These are phyloP conservation scores for Penicillium sp. DNA, from an alignment of 2,329 filamentous ascomycete species.

Conservation along the genomic window DNA sequence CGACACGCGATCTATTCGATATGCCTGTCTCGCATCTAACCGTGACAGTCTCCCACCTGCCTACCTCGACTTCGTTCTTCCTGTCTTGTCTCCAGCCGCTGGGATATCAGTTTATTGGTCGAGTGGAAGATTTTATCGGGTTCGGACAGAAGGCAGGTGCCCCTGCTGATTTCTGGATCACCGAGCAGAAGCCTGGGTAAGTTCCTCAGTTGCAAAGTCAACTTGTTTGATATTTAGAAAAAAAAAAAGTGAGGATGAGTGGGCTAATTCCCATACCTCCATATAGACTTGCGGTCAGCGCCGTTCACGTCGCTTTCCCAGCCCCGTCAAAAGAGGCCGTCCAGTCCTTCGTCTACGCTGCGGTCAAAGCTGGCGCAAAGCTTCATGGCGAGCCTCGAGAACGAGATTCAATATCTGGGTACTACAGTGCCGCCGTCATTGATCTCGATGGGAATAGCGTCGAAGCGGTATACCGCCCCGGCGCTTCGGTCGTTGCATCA, in stretches of 20 bases:
- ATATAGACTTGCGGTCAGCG: constrained; percentile 50
- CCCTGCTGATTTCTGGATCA: constrained; percentile 62
- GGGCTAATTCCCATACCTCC: constrained; percentile 18
- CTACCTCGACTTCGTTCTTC: constrained; percentile 80
- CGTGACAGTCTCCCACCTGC: constrained; percentile 71
- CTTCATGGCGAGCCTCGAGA: constrained; percentile 57
- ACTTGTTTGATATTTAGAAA: constrained; percentile 18
- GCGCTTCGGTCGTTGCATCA: constrained; percentile 25
- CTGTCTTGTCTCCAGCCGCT: constrained; percentile 74
- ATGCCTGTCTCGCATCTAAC: constrained; percentile 65
- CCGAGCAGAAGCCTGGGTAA: constrained; percentile 59
- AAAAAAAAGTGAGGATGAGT: background rate
- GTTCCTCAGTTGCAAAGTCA: too few relatives aligned
- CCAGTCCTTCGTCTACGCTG: constrained; percentile 68
- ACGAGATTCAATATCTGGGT: constrained; percentile 53
- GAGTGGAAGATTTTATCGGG: constrained; percentile 60
- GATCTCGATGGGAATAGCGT: constrained; percentile 84
- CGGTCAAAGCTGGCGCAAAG: constrained; percentile 62
- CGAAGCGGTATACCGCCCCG: constrained; percentile 65
- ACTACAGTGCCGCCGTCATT: constrained; percentile 63
- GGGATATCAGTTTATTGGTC: constrained; percentile 68
- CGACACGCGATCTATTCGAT: constrained; percentile 12
- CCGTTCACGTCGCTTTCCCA: constrained; percentile 65
- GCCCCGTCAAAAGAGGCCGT: constrained; percentile 66
- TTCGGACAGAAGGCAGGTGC: constrained; percentile 56